A percentile compares a stretch with the other conserved stretches of the same genome.
These are phyloP conservation scores for Lasiodiplodia hormozganensis DNA, from an alignment of 2,329 filamentous ascomycete species.

Conservation along the genomic window DNA sequence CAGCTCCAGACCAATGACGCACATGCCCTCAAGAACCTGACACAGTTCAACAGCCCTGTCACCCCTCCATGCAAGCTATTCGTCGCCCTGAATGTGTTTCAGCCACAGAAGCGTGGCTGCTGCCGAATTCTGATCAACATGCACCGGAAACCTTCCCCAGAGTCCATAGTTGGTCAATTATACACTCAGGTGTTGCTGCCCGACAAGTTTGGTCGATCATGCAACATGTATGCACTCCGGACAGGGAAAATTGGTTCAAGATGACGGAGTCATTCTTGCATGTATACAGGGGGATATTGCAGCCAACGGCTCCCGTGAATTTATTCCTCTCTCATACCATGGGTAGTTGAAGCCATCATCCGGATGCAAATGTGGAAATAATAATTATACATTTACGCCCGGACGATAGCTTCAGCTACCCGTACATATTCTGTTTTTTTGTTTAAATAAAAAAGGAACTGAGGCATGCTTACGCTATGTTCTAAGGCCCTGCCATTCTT, in stretches of 20 bases:
- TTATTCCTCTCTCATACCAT: no score
- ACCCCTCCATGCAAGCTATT: not conserved
- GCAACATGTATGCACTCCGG: not conserved
- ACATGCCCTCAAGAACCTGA: not conserved
- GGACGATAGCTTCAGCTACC: no score
- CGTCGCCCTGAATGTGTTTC: slow-evolving; percentile 4
- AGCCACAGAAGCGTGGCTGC: not conserved
- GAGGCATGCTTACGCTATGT: no score
- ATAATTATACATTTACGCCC: no score
- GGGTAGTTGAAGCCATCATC: no score
- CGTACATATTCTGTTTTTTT: no score
- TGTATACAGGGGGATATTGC: not conserved
- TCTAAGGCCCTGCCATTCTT: no score
- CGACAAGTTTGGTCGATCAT: slow-evolving; percentile 1
- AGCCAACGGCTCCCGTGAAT: no score
- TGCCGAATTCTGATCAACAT: not conserved
- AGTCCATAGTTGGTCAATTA: not conserved
- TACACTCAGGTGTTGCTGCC: not conserved
- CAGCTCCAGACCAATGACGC: not conserved
- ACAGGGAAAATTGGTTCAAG: not conserved
- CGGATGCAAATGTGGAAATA: no score
- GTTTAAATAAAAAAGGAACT: no score
- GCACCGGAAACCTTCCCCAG: not conserved
- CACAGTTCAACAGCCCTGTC: not conserved
- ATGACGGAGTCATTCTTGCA: not conserved